Evolutionary conservation across 345 rosid genomes (phyloP).

Genomic region (Clarkia xantiana): DNA sequence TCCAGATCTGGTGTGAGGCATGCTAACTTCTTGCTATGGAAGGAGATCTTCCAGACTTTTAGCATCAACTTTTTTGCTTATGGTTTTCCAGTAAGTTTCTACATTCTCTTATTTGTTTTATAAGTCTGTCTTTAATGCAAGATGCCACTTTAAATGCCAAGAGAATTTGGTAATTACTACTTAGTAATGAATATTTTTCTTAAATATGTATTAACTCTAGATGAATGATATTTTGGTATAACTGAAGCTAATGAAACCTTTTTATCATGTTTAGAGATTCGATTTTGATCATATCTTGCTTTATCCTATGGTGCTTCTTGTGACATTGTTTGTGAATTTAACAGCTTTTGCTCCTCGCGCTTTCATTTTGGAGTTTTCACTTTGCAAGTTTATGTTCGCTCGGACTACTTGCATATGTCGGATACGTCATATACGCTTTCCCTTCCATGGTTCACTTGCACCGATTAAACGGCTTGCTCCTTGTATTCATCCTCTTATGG

Average conservation of each 20-base stretch:
- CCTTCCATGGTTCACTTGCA: slow-evolving; percentile 35
- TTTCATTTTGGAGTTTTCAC: slow-evolving; percentile 32
- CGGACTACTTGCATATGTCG: slow-evolving; percentile 35
- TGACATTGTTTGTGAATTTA: slow-evolving; percentile 2
- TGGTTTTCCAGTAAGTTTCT: slow-evolving; percentile 30
- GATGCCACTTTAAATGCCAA: too few relatives aligned
- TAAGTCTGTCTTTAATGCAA: background rate
- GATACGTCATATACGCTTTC: slow-evolving; percentile 27
- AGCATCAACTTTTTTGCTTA: slow-evolving; percentile 36
- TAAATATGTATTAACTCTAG: too few relatives aligned
- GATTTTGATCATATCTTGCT: too few relatives aligned
- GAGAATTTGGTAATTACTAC: too few relatives aligned
- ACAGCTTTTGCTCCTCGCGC: slow-evolving; percentile 29
- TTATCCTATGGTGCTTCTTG: background rate
- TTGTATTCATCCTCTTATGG: slow-evolving; percentile 35
- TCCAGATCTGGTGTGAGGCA: slow-evolving; percentile 26
- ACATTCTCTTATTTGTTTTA: background rate
- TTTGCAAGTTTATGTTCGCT: slow-evolving; percentile 37
- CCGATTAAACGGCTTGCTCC: slow-evolving; percentile 28
- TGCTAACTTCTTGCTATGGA: slow-evolving; percentile 18
- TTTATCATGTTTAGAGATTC: too few relatives aligned
- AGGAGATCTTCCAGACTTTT: slow-evolving; percentile 27
- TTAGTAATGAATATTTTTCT: too few relatives aligned
- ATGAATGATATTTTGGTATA: too few relatives aligned
- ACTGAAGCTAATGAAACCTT: too few relatives aligned